Conservation (phyloP, 2,329 filamentous ascomycete species). For the Colletotrichum cordylinicola region DNA sequence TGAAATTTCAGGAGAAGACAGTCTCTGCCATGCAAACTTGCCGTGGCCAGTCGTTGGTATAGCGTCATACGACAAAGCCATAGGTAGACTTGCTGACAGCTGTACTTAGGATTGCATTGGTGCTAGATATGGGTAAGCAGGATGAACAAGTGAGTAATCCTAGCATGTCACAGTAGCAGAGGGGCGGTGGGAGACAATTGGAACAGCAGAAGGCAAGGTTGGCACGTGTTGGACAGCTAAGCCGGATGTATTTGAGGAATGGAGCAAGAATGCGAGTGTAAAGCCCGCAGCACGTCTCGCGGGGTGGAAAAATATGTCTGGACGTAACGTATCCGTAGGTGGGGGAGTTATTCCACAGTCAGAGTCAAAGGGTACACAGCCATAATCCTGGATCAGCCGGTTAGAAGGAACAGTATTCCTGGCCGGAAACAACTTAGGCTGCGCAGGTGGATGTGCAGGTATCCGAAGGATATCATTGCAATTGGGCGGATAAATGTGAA, state of each 20-base stretch:
- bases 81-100: background rate
- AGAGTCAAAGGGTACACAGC: background rate
- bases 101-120: background rate
- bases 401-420: background rate
- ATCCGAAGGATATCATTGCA: background rate
- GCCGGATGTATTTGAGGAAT: background rate
- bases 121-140: background rate
- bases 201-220: background rate
- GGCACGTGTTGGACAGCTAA: background rate
- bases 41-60: background rate
- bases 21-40: background rate
- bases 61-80: background rate
- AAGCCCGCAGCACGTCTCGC: background rate
- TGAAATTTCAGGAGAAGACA: background rate
- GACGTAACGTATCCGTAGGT: background rate
- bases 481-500: slow-evolving; percentile 30
- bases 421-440: background rate
- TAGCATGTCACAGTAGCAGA: background rate
- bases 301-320: background rate
- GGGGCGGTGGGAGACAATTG: background rate
- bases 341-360: background rate
- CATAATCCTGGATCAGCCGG: background rate
- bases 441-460: background rate
- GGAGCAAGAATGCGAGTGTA: background rate
- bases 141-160: background rate